A percentile compares a stretch with the other conserved stretches of the same genome.
Conservation (phyloP, 495 filamentous ascomycete genomes). For the Aspergillus taichungensis region DNA sequence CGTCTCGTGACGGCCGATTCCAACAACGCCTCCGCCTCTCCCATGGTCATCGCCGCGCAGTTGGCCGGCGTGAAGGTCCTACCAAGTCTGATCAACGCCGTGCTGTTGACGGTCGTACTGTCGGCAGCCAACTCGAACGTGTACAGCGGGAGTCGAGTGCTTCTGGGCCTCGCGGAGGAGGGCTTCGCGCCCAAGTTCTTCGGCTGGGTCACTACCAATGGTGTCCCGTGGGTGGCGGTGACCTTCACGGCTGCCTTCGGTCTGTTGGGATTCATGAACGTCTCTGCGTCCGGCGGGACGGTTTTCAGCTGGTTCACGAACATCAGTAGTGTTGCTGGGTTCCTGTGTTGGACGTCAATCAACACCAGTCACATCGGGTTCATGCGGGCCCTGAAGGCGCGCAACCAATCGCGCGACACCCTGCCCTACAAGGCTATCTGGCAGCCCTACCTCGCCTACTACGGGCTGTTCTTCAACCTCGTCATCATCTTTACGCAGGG, state of each 20-base stretch:
- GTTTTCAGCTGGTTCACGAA: slow-evolving; percentile 50
- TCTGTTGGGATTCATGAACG: slow-evolving; percentile 35
- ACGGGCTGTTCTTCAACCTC: slow-evolving; percentile 51
- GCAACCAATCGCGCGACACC: slow-evolving; percentile 36
- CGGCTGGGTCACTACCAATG: slow-evolving; percentile 27
- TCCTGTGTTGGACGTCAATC: slow-evolving; percentile 51
- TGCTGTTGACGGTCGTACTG: slow-evolving; percentile 56
- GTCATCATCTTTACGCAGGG: slow-evolving; percentile 55
- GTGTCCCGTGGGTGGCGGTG: slow-evolving; percentile 38
- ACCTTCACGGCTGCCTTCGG: slow-evolving; percentile 34
- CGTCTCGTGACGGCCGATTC: slow-evolving; percentile 17
- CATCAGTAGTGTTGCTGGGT: slow-evolving; percentile 49
- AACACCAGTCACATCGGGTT: slow-evolving; percentile 48
- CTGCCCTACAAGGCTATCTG: slow-evolving; percentile 44
- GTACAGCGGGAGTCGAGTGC: slow-evolving; percentile 58
- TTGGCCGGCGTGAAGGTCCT: slow-evolving; percentile 53
- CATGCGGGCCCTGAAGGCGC: slow-evolving; percentile 42
- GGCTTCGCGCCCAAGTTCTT: slow-evolving; percentile 48
- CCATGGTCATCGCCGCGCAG: slow-evolving; percentile 52
- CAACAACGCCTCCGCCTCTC: slow-evolving; percentile 51
- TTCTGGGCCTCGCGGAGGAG: slow-evolving; percentile 49
- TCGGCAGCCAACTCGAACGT: slow-evolving; percentile 68
- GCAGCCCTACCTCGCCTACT: slow-evolving; percentile 45
- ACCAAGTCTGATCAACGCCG: slow-evolving; percentile 65
- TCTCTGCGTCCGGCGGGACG: slow-evolving; percentile 22